phyloP scores from a whole-genome alignment of 2,329 filamentous ascomycete species.

The Neonectria punicea region DNA sequence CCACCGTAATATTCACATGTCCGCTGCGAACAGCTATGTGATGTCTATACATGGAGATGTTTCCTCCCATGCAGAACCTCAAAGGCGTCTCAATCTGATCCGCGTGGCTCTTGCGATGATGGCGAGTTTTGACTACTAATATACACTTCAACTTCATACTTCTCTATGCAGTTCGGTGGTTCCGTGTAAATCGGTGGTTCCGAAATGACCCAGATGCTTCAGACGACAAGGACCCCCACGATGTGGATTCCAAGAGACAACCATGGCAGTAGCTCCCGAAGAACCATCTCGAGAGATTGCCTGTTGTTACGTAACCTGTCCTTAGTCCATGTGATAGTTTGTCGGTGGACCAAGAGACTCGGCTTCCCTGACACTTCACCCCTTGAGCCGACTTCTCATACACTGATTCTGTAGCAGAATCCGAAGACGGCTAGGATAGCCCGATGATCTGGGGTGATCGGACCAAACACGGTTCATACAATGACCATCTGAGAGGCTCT shows the following conservation, averaged over 20 bases:
- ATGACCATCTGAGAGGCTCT: not conserved
- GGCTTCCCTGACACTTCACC: not conserved
- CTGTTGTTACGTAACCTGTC: not conserved
- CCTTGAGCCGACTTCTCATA: not conserved
- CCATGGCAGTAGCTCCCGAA: not conserved
- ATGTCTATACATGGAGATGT: not conserved
- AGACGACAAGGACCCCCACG: not conserved
- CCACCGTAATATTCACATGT: not conserved
- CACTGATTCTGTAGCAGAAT: not conserved
- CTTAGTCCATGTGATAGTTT: not conserved
- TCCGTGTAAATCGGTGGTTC: not conserved
- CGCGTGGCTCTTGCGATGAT: too few relatives aligned
- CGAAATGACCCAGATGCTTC: not conserved
- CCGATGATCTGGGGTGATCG: not conserved
- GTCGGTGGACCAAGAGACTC: not conserved
- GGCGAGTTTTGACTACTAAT: not conserved
- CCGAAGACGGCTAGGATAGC: not conserved
- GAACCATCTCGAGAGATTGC: not conserved
- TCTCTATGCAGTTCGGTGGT: not conserved
- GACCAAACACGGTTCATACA: not conserved
- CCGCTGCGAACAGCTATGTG: not conserved
- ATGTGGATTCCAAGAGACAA: not conserved
- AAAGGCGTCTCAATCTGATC: not conserved
- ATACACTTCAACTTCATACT: not conserved
- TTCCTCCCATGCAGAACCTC: not conserved